A percentile compares a stretch with the other conserved stretches of the same genome.
These are phyloP conservation scores for Hansenula sp. DNA, from an alignment of 1,139 yeast genomes.

Conservation along the genomic window DNA sequence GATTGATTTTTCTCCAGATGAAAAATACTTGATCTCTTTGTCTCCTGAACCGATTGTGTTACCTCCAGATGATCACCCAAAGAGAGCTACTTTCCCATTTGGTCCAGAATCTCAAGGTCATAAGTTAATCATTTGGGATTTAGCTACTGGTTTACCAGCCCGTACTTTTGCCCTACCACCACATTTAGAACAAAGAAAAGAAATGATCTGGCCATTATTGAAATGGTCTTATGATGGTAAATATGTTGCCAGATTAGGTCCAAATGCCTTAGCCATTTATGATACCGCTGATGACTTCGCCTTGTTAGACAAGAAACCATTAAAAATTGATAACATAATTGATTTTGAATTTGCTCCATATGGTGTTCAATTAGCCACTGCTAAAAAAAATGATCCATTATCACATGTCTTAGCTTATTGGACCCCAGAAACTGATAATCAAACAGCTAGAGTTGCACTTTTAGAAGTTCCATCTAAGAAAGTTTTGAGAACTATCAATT, in stretches of 20 bases:
- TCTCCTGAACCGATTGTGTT: conserved; percentile 79
- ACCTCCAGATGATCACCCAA: conserved; percentile 64
- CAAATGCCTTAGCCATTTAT: conserved; percentile 88
- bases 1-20: conserved; percentile 90
- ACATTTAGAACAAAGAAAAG: conserved; percentile 60
- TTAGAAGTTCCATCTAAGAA: conserved; percentile 85
- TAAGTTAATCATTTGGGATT: conserved; percentile 91
- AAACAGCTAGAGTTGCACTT: conserved; percentile 91
- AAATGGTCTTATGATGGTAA: conserved; percentile 95
- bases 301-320: conserved; percentile 80
- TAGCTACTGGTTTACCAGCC: conserved; percentile 76
- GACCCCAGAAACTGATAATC: conserved; percentile 93
- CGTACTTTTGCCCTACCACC: conserved; percentile 92
- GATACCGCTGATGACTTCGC: conserved; percentile 63
- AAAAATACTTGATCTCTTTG: conserved; percentile 84
- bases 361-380: conserved; percentile 62
- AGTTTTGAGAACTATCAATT: conserved; percentile 84
- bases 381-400: conserved; percentile 38
- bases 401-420: conserved; percentile 83
- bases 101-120: conserved; percentile 90
- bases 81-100: conserved; percentile 71
- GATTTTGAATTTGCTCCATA: conserved; percentile 98
- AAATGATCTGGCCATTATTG: conserved; percentile 94
- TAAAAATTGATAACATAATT: conserved; percentile 80
- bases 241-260: conserved; percentile 94